Evolutionary conservation across 2,329 filamentous ascomycete species (phyloP), one percentile per base, ranked within the genome.

Genomic region (Teratosphaeria gauchensis): DNA sequence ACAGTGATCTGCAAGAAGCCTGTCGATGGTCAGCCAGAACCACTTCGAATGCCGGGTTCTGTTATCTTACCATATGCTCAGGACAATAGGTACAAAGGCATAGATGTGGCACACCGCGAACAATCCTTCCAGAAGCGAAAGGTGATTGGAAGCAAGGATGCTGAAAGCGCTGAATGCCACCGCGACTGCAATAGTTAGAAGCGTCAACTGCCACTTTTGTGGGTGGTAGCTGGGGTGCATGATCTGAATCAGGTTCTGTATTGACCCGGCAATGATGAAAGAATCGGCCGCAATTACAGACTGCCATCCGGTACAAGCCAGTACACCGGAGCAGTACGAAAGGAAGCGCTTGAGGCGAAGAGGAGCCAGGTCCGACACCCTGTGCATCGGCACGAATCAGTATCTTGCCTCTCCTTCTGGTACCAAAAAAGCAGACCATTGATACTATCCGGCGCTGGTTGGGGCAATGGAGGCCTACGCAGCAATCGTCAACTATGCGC

Each of bases 291-390:
- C 51, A 48, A 77, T 73, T 19, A 75, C 73, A 55, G 72, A 73
- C 59, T 79, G 76, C 77, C 76, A 79, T 0, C 66, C 69, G 16
- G 71, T 63, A 9, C 66, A 67, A 14, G 65, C 67, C 2, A 72
- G 59, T 64, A 68, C 71, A 24, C 69, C 68, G 12, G 76, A 74
- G 33, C 74, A 72, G 63, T 78, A 80, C 56, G 76, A 78, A 0
- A 80, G 68, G 33, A 74, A 72, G 38, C 74, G 77, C 57, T 77
- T 75, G 30, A 61, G 71, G 5, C 63, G 65, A 12, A 61, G 66
- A 16, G 76, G 76, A n/a, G 77, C 75, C 61, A 80, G 77, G 48
- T 77, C 72, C 14, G 71, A 73, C 3, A 76, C 73, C 73, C 56
- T 46, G 31, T 56, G 38, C 9, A 2, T 14, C 24, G 38, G 35